These are phyloP conservation scores for Solanum clarkiae DNA, from an alignment of 257 asterid genomes.

Conservation along the genomic window DNA sequence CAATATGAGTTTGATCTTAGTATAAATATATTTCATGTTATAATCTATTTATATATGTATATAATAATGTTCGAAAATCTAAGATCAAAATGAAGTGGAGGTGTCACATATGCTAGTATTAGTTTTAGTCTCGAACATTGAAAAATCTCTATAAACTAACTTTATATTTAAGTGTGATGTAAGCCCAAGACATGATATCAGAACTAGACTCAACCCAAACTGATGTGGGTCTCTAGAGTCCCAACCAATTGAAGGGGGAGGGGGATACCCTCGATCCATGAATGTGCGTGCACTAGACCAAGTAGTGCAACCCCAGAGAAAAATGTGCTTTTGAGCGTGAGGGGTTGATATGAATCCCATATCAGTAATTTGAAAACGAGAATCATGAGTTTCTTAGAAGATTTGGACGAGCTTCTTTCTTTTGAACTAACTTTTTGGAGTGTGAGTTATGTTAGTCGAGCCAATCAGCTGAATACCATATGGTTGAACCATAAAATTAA, in stretches of 20 bases:
- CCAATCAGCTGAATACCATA: neutral
- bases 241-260: neutral
- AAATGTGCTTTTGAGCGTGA: fast-evolving
- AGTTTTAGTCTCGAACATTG: neutral
- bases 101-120: neutral
- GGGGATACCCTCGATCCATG: neutral
- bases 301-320: neutral
- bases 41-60: neutral
- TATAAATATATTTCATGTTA: neutral
- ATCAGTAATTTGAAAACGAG: neutral
- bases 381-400: neutral
- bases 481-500: neutral
- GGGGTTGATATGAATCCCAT: neutral
- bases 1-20: neutral
- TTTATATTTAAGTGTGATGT: neutral
- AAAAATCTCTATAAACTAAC: neutral
- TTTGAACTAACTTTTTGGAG: too few relatives aligned
- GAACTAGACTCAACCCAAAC: fast-evolving
- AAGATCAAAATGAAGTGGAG: neutral
- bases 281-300: neutral
- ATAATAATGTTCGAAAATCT: neutral
- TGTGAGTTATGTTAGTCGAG: neutral
- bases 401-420: too few relatives aligned
- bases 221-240: neutral
- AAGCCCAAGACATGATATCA: neutral